phyloP scores from a whole-genome alignment of 2,329 filamentous ascomycete genomes.

The Penicillium sp. region DNA sequence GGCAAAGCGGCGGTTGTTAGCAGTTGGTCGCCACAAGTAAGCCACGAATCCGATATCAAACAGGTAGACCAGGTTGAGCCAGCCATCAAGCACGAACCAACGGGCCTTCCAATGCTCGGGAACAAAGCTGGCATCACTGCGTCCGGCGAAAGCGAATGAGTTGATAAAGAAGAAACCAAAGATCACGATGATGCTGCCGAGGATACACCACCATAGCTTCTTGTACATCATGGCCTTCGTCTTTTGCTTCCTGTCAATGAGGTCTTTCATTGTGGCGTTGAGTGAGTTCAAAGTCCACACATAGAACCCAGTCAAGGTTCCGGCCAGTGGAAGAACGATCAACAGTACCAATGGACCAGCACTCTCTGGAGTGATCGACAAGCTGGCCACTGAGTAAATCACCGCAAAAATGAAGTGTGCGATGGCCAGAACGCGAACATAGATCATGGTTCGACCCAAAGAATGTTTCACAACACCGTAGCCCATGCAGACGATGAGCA shows the following conservation, averaged over 20 bases:
- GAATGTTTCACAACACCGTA: constrained; percentile 96
- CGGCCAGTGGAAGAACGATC: constrained; percentile 88
- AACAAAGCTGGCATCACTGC: constrained; percentile 82
- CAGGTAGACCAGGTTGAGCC: constrained; percentile 95
- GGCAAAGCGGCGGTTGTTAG: constrained; percentile 93
- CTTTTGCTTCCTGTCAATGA: constrained; percentile 91
- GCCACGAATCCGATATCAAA: constrained; percentile 90
- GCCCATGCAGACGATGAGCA: constrained; percentile 98
- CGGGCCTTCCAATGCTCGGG: constrained; percentile 96
- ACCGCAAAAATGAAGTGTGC: constrained; percentile 94
- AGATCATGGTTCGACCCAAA: constrained; percentile 90
- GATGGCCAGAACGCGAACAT: constrained; percentile 85
- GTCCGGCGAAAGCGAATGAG: constrained; percentile 89
- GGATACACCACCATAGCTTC: constrained; percentile 97
- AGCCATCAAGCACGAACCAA: constrained; percentile 97
- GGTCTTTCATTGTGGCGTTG: constrained; percentile 91
- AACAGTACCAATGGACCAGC: constrained; percentile 89
- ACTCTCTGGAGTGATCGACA: constrained; percentile 84
- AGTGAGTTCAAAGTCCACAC: constrained; percentile 98
- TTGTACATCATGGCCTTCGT: constrained; percentile 96
- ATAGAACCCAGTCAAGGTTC: constrained; percentile 93
- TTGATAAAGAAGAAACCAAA: constrained; percentile 99
- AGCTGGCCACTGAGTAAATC: constrained; percentile 86
- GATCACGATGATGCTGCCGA: constrained; percentile 88
- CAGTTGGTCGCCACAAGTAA: constrained; percentile 94